These are phyloP conservation scores for Raffaelea arxii DNA, from an alignment of 2,329 filamentous ascomycete genomes.

Conservation along the genomic window DNA sequence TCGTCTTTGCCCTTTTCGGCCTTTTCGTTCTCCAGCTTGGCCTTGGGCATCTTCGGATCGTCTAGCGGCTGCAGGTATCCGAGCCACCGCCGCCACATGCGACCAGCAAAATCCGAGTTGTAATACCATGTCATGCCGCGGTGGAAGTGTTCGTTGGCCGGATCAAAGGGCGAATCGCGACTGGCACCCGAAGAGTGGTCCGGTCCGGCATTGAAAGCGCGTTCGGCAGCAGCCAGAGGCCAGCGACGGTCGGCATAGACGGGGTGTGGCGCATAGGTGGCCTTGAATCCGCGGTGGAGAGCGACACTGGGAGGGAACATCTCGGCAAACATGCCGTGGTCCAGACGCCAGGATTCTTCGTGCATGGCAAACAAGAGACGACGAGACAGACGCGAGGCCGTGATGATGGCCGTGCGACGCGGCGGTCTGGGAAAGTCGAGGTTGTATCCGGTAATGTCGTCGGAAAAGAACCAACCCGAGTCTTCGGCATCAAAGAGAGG, in stretches of 20 bases:
- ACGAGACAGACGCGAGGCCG: conserved; percentile 57
- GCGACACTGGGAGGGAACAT: conserved; percentile 68
- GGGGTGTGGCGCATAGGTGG: conserved; percentile 71
- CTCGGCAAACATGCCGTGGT: conserved; percentile 67
- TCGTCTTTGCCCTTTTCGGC: too few species aligned
- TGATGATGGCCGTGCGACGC: conserved; percentile 62
- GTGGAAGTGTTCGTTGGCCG: conserved; percentile 72
- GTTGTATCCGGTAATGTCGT: conserved; percentile 63
- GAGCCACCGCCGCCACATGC: conserved; percentile 74
- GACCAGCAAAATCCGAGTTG: conserved; percentile 64
- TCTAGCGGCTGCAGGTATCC: conserved; percentile 38
- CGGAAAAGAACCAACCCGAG: conserved; percentile 63
- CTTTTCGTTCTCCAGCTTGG: too few species aligned
- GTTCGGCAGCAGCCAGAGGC: conserved; percentile 58
- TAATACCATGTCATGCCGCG: conserved; percentile 79
- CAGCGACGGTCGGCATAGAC: conserved; percentile 71
- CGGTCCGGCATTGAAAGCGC: conserved; percentile 70
- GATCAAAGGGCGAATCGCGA: conserved; percentile 48
- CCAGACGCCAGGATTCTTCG: conserved; percentile 56
- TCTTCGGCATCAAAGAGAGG: conserved; percentile 63
- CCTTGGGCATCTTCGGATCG: conserved; percentile 6
- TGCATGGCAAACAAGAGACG: conserved; percentile 64
- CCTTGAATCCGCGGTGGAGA: conserved; percentile 68
- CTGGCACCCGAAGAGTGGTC: conserved; percentile 56
- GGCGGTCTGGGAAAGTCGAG: conserved; percentile 43